Evolutionary conservation across 805 yeast genomes (phyloP), one percentile per base, ranked within the genome.

Genomic region (Zygosaccharomyces pseudorouxii): DNA sequence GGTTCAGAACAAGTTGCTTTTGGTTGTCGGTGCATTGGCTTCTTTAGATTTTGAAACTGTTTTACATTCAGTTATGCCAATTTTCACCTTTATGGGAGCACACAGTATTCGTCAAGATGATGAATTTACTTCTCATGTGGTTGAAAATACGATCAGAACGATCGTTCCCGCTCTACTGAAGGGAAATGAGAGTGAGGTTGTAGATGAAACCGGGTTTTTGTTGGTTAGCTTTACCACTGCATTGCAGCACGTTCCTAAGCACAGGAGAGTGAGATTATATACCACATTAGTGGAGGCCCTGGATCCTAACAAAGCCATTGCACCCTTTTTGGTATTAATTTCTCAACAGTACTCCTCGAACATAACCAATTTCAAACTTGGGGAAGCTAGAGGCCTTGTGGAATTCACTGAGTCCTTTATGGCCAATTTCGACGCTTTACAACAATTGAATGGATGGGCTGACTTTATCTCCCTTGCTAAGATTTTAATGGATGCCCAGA

Each of bases 31-130:
- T 2, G 84, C 89, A 42, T 72, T 93, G 56, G 98, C 98, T 0
- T 74, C 89, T 0, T 70, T 93, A 48, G 86, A 92, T 10, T 97
- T 98, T 7, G 97, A 92, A 61, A 80, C 86, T 27, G 89, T 93
- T 25, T 72, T 93, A 46, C 98, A 93, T 69, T 86, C 97, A 2
- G 96, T 93, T 7, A 93, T 93, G 99, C 99, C 99, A n/a, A 92
- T 93, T 45, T 93, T 93, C 73, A 93, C 99, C 1, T 93, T 93
- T 60, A 93, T 93, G 98, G 99, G 99, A 51, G 96, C 98, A 10
- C 95, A 89, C 61, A 90, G 97, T 11, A 80, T 93, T 45, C 84
- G 96, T 60, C 97, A 93, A 69, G 99, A 93, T 66, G 98, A 93
- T 67, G 97, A 89, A 63, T 92, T 87, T 62, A 89, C 97, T 0